Percentiles rank a stretch among this genome's conserved stretches.
phyloP scores from a whole-genome alignment of 768 basidiomycete species.

The Leccinum truebloodii region DNA sequence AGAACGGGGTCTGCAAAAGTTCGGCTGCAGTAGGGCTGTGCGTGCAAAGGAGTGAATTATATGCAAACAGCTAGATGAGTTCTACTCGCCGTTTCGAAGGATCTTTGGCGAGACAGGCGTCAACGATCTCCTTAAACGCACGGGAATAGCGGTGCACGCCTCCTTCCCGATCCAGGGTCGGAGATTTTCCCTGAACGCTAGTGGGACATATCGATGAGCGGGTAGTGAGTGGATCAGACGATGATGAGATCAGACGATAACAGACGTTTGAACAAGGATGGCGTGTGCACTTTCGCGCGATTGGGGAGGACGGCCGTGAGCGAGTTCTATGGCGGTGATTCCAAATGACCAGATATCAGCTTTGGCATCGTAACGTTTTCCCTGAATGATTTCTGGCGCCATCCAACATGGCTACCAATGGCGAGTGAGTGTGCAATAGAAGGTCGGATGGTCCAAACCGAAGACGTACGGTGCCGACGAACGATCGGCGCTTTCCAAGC shows the following conservation, averaged over 20 bases:
- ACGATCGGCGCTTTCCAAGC: slow-evolving; percentile 83
- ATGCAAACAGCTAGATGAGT: not conserved
- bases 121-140: slow-evolving; percentile 80
- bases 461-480: slow-evolving; percentile 80
- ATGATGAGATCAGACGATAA: slow-evolving; percentile 2
- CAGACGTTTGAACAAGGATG: slow-evolving; percentile 75
- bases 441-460: not conserved
- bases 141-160: slow-evolving; percentile 77
- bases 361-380: slow-evolving; percentile 78
- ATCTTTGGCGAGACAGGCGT: slow-evolving; percentile 82
- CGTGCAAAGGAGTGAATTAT: slow-evolving; percentile 1
- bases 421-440: slow-evolving; percentile 3
- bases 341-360: slow-evolving; percentile 98
- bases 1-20: slow-evolving; percentile 77
- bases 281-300: slow-evolving; percentile 72
- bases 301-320: slow-evolving; percentile 85
- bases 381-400: slow-evolving; percentile 92
- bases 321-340: slow-evolving; percentile 89
- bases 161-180: slow-evolving; percentile 71
- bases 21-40: slow-evolving; percentile 74
- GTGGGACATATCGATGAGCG: slow-evolving; percentile 3
- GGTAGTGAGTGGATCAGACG: not conserved
- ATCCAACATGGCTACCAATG: slow-evolving; percentile 83
- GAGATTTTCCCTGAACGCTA: slow-evolving; percentile 77
- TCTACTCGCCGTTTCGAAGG: slow-evolving; percentile 64